These are phyloP conservation scores for Garcia nutans DNA, from an alignment of 345 rosid genomes.

Conservation along the genomic window DNA sequence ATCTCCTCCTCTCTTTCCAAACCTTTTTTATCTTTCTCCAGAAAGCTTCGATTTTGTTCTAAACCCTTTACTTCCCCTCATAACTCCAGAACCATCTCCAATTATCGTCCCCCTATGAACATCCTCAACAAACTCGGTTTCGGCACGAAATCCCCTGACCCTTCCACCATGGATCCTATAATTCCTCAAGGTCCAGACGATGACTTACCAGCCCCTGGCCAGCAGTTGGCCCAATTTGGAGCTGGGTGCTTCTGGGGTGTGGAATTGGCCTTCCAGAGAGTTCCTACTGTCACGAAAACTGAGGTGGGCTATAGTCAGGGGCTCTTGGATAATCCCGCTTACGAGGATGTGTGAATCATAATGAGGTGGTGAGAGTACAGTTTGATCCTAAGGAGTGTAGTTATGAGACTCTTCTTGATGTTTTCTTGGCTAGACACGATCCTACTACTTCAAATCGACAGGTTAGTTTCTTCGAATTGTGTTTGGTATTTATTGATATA, in stretches of 20 bases:
- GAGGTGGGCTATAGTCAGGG: constrained; percentile 92
- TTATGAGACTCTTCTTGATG: constrained; percentile 65
- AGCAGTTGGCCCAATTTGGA: constrained; percentile 76
- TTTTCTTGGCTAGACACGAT: constrained; percentile 87
- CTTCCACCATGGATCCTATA: constrained; percentile 53
- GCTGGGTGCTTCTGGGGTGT: constrained; percentile 99
- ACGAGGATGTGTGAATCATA: constrained; percentile 74
- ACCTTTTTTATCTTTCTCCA: constrained; percentile 15
- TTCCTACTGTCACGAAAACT: constrained; percentile 69
- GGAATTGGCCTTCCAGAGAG: constrained; percentile 85
- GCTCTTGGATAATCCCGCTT: constrained; percentile 54
- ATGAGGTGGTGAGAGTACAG: constrained; percentile 84
- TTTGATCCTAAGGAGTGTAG: constrained; percentile 79
- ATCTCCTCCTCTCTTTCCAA: constrained; percentile 16
- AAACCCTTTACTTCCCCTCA: constrained; percentile 11
- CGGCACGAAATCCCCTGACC: constrained; percentile 50
- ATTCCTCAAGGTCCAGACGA: constrained; percentile 72
- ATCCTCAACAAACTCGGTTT: constrained; percentile 85
- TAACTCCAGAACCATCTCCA: constrained; percentile 23
- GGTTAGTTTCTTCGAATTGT: constrained; percentile 37
- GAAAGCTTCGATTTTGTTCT: constrained; percentile 7
- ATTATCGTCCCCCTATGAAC: constrained; percentile 54
- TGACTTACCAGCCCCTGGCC: constrained; percentile 70
- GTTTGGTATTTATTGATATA: background rate
- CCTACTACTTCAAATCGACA: constrained; percentile 93